Base-by-base conservation (phyloP, 2,329 filamentous ascomycete genomes). In the Botryosphaeria agaves region DNA sequence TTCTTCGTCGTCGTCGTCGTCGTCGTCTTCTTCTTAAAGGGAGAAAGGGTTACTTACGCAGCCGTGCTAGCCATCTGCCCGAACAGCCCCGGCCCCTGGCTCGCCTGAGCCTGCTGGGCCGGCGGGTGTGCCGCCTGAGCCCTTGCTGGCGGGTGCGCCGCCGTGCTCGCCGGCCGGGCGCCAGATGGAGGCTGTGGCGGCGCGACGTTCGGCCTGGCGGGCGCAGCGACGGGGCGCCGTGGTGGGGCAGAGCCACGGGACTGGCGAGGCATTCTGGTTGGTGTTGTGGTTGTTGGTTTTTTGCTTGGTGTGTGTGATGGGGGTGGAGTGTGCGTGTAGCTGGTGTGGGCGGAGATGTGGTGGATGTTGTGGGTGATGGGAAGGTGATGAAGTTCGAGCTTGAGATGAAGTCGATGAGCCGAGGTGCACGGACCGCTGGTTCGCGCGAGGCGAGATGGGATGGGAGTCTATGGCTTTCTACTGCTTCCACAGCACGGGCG, bases 61-160 rank as follows among this genome's bases (percentile, higher is more conserved):
- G 89, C 89, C 34, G 89, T 98, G 52, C 76, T 84, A 42, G 89
- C 89, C 80, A 98, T 94, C 67, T 95, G 83, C 35, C 83, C 87
- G 44, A 98, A 83, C 7, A 98, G 67, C 39, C 89, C 87, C 4
- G 83, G 76, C 17, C 84, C 81, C 41, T 76, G 66, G 32, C 62
- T n/a, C n/a, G n/a, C 49, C 18, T 52, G 49, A 18, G 53, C 46
- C 31, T 46, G n/a, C n/a, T n/a, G 59, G 36, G 51, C 46, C 38
- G 50, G 58, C 30, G 39, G 34, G 34, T 56, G 53, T 32, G 63
- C 55, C 29, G 64, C 57, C 37, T 64, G 54, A 32, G 57, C 54
- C 28, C 64, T 53, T 31, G 57, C 49, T 20, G 57, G 48, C 16
- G 59, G 55, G 29, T 42, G 40, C 20, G 58, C 56, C 31, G 57